phyloP scores from a whole-genome alignment of 768 basidiomycete species.

The Megacollybia marginata region DNA sequence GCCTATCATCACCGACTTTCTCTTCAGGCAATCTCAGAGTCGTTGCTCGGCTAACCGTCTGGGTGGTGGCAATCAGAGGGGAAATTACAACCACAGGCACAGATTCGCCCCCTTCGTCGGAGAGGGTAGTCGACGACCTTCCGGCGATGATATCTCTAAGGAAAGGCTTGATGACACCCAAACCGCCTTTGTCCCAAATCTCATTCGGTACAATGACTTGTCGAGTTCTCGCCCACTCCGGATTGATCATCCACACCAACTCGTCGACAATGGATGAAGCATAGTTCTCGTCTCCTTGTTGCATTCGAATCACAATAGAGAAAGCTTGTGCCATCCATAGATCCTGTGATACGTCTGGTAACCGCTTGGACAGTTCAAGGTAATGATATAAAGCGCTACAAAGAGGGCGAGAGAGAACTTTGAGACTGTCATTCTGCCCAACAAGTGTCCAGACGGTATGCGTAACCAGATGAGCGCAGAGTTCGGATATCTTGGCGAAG shows the following conservation, averaged over 20 bases:
- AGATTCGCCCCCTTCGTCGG: not conserved
- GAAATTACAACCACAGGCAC: conserved; percentile 26
- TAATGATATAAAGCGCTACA: conserved; percentile 46
- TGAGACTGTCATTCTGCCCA: conserved; percentile 3
- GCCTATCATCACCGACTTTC: conserved; percentile 3
- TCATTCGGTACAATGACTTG: conserved; percentile 27
- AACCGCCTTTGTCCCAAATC: conserved; percentile 46
- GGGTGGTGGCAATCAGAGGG: conserved; percentile 41
- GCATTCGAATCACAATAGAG: conserved; percentile 42
- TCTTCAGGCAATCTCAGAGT: conserved; percentile 40
- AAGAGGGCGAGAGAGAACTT: conserved; percentile 41
- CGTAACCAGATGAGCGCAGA: conserved; percentile 41
- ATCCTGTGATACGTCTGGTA: conserved; percentile 48
- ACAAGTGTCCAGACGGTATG: conserved; percentile 41
- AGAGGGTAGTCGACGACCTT: not conserved
- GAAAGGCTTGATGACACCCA: conserved; percentile 54
- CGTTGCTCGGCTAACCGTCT: conserved; percentile 48
- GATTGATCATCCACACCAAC: conserved; percentile 27
- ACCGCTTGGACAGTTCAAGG: conserved; percentile 48
- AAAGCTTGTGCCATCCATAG: conserved; percentile 66
- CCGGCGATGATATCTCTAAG: conserved; percentile 30
- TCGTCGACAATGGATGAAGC: conserved; percentile 37
- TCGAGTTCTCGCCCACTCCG: conserved; percentile 31
- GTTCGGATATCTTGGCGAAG: conserved; percentile 43
- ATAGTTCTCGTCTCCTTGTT: conserved; percentile 71